A percentile compares a stretch with the other conserved stretches of the same genome.
Conservation (phyloP, 2,329 filamentous ascomycete species). For the Colletotrichum ledebouriae region DNA sequence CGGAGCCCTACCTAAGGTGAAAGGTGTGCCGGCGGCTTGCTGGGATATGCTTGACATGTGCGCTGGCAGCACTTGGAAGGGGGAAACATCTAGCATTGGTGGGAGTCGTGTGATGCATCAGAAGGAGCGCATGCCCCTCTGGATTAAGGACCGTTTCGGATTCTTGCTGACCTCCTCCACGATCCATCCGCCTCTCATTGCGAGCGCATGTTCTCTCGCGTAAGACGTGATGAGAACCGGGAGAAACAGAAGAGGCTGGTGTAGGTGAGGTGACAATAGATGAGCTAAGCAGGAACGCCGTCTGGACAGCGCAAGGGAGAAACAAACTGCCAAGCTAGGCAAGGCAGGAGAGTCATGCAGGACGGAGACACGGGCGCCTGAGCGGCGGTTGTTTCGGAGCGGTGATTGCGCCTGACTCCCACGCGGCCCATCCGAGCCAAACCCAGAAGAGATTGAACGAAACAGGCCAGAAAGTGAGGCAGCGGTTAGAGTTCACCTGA, state of each 20-base stretch:
- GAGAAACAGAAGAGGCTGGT: slow-evolving; percentile 20
- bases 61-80: slow-evolving; percentile 22
- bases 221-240: not conserved
- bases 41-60: slow-evolving; percentile 41
- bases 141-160: slow-evolving; percentile 17
- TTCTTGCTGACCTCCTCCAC: slow-evolving; percentile 35
- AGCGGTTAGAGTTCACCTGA: slow-evolving; percentile 37
- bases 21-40: slow-evolving; percentile 30
- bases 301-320: slow-evolving; percentile 22
- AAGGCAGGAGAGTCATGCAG: slow-evolving; percentile 29
- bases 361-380: slow-evolving; percentile 38
- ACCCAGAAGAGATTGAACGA: slow-evolving; percentile 22
- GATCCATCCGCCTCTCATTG: slow-evolving; percentile 2
- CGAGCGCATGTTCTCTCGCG: slow-evolving; percentile 2
- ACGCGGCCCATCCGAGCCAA: slow-evolving; percentile 23
- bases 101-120: slow-evolving; percentile 30
- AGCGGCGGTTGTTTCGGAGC: slow-evolving; percentile 39
- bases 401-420: slow-evolving; percentile 32
- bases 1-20: slow-evolving; percentile 36
- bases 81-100: slow-evolving; percentile 34
- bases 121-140: slow-evolving; percentile 34
- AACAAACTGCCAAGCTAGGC: slow-evolving; percentile 30
- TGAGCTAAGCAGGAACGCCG: slow-evolving; percentile 10
- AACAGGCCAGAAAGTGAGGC: slow-evolving; percentile 33
- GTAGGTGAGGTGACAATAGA: not conserved